phyloP scores from a whole-genome alignment of 192 early-diverging fungal genomes.

The Backusella westeae region DNA sequence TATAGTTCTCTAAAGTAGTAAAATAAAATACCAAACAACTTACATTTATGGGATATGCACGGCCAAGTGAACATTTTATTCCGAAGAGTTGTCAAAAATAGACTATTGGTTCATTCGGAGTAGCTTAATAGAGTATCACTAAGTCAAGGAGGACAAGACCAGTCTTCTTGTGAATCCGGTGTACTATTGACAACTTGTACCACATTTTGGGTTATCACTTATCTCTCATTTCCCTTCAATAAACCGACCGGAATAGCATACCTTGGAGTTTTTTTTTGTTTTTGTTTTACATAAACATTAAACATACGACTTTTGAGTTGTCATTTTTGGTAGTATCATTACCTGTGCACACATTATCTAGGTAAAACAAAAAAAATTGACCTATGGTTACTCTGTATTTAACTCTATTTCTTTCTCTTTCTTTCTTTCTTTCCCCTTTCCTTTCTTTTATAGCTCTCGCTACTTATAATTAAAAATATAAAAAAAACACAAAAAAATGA shows the following conservation, averaged over 20 bases:
- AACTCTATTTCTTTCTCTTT: neutral
- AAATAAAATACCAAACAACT: neutral
- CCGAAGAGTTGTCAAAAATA: neutral
- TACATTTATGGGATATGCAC: neutral
- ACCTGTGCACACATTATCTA: neutral
- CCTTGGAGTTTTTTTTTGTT: neutral
- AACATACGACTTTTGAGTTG: constrained; percentile 3
- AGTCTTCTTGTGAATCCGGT: neutral
- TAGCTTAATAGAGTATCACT: neutral
- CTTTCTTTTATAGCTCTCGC: neutral
- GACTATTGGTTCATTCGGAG: neutral
- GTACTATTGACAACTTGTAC: constrained; percentile 2
- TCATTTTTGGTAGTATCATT: constrained; percentile 7
- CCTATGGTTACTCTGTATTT: neutral
- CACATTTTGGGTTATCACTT: neutral
- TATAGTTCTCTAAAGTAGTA: neutral
- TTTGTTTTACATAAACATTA: constrained; percentile 7
- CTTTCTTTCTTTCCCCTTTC: neutral
- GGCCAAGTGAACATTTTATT: neutral
- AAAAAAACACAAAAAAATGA: neutral
- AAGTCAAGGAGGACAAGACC: neutral
- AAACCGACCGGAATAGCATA: neutral
- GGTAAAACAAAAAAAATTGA: neutral
- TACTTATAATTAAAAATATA: neutral
- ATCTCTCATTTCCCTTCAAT: neutral